A percentile compares a stretch with the other conserved stretches of the same genome.
Conservation (phyloP, 176 grass and related monocot species). For the Oryza meridionalis region DNA sequence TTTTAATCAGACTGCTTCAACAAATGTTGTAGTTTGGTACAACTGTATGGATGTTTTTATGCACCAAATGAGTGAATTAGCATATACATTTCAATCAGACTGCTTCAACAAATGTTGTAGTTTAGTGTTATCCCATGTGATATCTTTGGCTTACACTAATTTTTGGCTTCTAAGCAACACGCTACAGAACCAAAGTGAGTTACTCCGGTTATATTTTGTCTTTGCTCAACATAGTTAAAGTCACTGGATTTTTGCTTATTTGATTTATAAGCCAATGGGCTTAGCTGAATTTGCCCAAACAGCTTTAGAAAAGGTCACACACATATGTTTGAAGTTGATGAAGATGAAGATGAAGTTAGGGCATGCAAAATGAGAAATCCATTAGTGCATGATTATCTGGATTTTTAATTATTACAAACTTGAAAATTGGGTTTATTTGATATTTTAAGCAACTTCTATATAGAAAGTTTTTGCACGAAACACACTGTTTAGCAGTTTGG, state of each 20-base stretch:
- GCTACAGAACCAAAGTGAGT: not conserved
- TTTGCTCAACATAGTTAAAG: constrained; percentile 2
- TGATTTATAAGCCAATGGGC: not conserved
- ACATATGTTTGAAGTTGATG: too few relatives aligned
- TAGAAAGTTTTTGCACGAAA: too few relatives aligned
- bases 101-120: not conserved
- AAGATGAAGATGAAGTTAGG: too few relatives aligned
- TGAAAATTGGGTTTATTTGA: too few relatives aligned
- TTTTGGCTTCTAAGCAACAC: not conserved
- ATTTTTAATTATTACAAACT: too few relatives aligned
- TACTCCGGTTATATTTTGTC: not conserved
- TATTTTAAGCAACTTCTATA: too few relatives aligned
- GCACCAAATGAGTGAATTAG: not conserved
- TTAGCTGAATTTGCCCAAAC: constrained; percentile 1
- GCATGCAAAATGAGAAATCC: too few relatives aligned
- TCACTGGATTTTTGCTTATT: not conserved
- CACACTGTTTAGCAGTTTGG: too few relatives aligned
- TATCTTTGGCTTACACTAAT: not conserved
- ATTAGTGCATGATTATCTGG: too few relatives aligned
- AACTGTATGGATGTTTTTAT: not conserved
- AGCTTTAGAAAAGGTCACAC: not conserved
- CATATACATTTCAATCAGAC: not conserved
- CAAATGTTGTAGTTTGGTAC: too few relatives aligned
- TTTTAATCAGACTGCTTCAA: too few relatives aligned
- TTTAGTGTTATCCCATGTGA: not conserved